Percentiles rank a stretch among this genome's conserved stretches.
phyloP scores from a whole-genome alignment of 176 grass and related monocot genomes.

The Aechmea fasciata region DNA sequence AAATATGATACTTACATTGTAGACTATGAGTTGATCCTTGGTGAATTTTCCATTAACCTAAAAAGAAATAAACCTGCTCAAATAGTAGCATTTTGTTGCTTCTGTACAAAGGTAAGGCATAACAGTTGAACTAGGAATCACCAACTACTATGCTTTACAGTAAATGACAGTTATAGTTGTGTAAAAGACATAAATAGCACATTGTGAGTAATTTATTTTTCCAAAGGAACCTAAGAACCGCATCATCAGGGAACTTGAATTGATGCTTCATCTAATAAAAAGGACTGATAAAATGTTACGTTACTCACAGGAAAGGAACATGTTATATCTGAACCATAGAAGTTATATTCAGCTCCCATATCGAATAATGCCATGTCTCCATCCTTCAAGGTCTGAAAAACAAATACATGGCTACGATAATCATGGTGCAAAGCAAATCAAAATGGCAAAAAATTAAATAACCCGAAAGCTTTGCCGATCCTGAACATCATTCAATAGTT shows the following conservation, averaged over 20 bases:
- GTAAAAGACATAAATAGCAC: background rate
- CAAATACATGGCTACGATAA: slow-evolving; percentile 18
- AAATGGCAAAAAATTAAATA: background rate
- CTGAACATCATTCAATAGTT: too few species aligned
- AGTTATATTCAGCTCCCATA: slow-evolving; percentile 94
- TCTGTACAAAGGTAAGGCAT: slow-evolving; percentile 2
- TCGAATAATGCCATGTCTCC: slow-evolving; percentile 90
- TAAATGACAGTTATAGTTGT: background rate
- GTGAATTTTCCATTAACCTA: slow-evolving; percentile 96
- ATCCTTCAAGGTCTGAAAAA: slow-evolving; percentile 70
- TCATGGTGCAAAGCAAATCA: background rate
- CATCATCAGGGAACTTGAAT: background rate
- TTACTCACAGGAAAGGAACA: slow-evolving; percentile 93
- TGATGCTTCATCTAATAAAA: background rate
- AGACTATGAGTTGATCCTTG: slow-evolving; percentile 53
- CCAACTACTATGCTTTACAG: background rate
- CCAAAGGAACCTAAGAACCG: background rate
- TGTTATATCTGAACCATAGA: slow-evolving; percentile 96
- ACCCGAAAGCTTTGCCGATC: too few species aligned
- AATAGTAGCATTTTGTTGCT: slow-evolving; percentile 6
- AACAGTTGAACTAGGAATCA: too few species aligned
- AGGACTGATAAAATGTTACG: background rate
- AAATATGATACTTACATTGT: slow-evolving; percentile 59
- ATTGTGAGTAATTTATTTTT: background rate
- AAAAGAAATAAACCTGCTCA: slow-evolving; percentile 20